Conservation (phyloP, 1,284 basidiomycete genomes). For the Apiotrichum montevideense region DNA sequence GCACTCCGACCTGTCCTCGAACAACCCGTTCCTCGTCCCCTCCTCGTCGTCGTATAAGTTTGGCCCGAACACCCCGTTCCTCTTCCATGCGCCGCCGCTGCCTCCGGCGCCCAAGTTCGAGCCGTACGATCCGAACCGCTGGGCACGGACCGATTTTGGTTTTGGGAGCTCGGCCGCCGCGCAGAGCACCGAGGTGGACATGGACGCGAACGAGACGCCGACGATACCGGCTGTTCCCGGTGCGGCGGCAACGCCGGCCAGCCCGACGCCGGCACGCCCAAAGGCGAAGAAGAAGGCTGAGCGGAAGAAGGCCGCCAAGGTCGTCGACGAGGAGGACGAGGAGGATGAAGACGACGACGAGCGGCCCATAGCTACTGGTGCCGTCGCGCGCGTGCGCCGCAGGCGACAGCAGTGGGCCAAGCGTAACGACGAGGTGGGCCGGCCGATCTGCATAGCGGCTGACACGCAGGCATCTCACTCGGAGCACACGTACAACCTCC, state of each 20-base stretch:
- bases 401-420: conserved; percentile 53
- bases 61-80: conserved; percentile 28
- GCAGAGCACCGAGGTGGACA: conserved; percentile 31
- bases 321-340: background rate
- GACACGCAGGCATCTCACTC: background rate
- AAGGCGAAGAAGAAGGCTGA: background rate
- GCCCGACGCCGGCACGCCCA: background rate
- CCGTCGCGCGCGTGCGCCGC: conserved; percentile 61
- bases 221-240: background rate
- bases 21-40: conserved; percentile 1
- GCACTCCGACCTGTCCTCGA: conserved; percentile 30
- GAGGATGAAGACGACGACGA: conserved; percentile 12
- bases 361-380: conserved; percentile 54
- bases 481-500: conserved; percentile 39
- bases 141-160: conserved; percentile 28
- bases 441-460: background rate
- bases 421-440: conserved; percentile 32
- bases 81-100: conserved; percentile 24
- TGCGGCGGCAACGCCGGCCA: background rate
- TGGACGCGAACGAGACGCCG: conserved; percentile 2
- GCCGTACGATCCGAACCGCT: conserved; percentile 32
- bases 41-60: conserved; percentile 14
- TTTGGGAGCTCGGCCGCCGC: conserved; percentile 5
- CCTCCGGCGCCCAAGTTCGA: conserved; percentile 16
- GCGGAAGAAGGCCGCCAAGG: background rate